Percentiles rank a stretch among this genome's conserved stretches.
phyloP scores from a whole-genome alignment of 441 rosid genomes.

The Erodium moschatum region DNA sequence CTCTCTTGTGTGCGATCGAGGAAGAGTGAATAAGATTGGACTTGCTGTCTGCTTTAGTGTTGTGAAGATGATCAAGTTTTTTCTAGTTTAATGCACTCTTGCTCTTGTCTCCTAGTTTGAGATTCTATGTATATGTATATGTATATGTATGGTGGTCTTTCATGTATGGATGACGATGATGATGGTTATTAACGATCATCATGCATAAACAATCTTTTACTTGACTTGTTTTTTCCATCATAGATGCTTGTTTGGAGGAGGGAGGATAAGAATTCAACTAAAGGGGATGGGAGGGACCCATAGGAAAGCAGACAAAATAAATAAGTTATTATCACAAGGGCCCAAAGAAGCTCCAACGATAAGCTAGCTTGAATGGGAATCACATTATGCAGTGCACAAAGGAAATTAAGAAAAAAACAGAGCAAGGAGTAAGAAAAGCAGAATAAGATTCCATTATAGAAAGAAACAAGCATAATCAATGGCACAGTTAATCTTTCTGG shows the following conservation, averaged over 20 bases:
- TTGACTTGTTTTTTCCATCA: slow-evolving; percentile 9
- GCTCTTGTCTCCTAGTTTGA: slow-evolving; percentile 15
- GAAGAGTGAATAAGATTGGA: slow-evolving; percentile 24
- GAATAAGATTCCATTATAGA: slow-evolving; percentile 18
- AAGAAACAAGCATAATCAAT: background rate
- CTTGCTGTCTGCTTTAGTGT: slow-evolving; percentile 22
- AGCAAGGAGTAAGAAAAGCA: slow-evolving; percentile 3
- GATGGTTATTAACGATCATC: slow-evolving; percentile 23
- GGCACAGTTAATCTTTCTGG: background rate
- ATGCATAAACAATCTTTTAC: slow-evolving; percentile 10
- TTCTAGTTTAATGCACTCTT: slow-evolving; percentile 20
- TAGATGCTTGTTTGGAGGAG: background rate
- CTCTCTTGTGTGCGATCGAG: slow-evolving; percentile 12
- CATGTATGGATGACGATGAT: slow-evolving; percentile 25
- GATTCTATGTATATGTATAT: slow-evolving; percentile 19
- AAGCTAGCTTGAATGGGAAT: background rate
- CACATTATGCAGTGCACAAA: background rate
- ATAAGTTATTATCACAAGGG: background rate
- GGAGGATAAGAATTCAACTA: background rate
- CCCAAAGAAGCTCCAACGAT: background rate
- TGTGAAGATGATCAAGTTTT: slow-evolving; percentile 21
- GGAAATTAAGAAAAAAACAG: background rate
- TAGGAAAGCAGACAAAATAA: background rate
- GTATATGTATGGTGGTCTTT: slow-evolving; percentile 21
- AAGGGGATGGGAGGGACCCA: background rate